Percentiles rank a stretch among this genome's conserved stretches.
Conservation (phyloP, 768 basidiomycete species). For the Auriscalpium orientale region DNA sequence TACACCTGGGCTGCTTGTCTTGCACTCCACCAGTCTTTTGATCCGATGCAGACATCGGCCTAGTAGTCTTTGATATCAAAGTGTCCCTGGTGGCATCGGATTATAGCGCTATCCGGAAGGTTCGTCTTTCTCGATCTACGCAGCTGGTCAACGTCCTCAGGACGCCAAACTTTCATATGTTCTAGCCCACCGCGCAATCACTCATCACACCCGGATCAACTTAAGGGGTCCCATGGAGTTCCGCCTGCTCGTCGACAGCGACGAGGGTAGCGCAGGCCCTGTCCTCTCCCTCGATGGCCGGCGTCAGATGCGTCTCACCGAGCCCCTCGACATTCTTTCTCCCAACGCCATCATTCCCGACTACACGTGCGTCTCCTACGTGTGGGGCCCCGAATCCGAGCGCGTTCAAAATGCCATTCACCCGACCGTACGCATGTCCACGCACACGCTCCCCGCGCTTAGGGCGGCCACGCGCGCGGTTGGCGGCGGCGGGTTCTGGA, state of each 20-base stretch:
- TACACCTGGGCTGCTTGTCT: too few species aligned
- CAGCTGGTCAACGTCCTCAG: too few species aligned
- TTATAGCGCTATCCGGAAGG: too few species aligned
- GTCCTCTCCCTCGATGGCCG: conserved; percentile 5
- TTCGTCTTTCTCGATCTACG: too few species aligned
- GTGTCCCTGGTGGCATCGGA: too few species aligned
- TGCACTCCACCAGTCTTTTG: too few species aligned
- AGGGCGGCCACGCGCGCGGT: conserved; percentile 6
- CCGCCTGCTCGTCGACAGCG: conserved; percentile 6
- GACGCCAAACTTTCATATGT: too few species aligned
- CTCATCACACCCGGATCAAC: too few species aligned
- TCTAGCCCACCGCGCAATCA: too few species aligned
- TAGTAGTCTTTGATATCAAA: too few species aligned
- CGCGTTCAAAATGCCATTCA: conserved; percentile 8
- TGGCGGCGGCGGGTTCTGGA: conserved; percentile 6
- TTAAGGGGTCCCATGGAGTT: too few species aligned
- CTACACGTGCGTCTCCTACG: conserved; percentile 19
- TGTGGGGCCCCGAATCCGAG: conserved; percentile 9
- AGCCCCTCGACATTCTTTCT: conserved; percentile 8
- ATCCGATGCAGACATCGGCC: too few species aligned
- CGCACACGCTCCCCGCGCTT: conserved; percentile 11
- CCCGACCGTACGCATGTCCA: conserved; percentile 12
- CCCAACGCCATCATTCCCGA: neutral
- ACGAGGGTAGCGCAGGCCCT: neutral
- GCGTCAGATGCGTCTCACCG: conserved; percentile 6